A percentile compares a stretch with the other conserved stretches of the same genome.
These are phyloP conservation scores for Primulina huaijiensis DNA, from an alignment of 257 asterid species.

Conservation along the genomic window DNA sequence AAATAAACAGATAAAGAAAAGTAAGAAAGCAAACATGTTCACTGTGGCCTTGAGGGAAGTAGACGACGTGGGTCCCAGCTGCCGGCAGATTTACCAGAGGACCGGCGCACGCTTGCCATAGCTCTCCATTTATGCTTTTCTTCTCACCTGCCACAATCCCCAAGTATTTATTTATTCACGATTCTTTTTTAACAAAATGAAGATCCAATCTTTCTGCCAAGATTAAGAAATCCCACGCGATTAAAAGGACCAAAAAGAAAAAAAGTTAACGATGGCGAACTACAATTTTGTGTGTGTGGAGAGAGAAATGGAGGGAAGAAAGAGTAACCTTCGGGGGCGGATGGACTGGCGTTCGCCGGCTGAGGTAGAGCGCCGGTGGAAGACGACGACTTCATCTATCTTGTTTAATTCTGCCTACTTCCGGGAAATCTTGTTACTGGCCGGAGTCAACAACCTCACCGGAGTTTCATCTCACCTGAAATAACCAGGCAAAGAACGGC, in stretches of 20 bases:
- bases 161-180: background rate
- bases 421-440: conserved; percentile 5
- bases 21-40: conserved; percentile 56
- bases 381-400: conserved; percentile 51
- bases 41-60: conserved; percentile 92
- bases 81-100: conserved; percentile 86
- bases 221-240: conserved; percentile 3
- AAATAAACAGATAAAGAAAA: background rate
- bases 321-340: conserved; percentile 58
- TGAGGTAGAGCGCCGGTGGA: conserved; percentile 54
- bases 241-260: background rate
- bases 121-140: conserved; percentile 70
- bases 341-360: conserved; percentile 23
- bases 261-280: background rate
- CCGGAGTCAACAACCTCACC: conserved; percentile 29
- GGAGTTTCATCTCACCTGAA: conserved; percentile 42
- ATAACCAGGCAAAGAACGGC: conserved; percentile 3
- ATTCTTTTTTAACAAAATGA: background rate
- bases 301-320: background rate
- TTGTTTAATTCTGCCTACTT: background rate
- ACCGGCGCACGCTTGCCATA: conserved; percentile 98
- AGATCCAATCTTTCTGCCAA: background rate
- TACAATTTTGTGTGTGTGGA: background rate
- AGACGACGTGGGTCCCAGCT: conserved; percentile 95
- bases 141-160: conserved; percentile 51